Evolutionary conservation across 2,329 filamentous ascomycete genomes (phyloP), one percentile per base, ranked within the genome.

Genomic region (Cordyceps cicadae): DNA sequence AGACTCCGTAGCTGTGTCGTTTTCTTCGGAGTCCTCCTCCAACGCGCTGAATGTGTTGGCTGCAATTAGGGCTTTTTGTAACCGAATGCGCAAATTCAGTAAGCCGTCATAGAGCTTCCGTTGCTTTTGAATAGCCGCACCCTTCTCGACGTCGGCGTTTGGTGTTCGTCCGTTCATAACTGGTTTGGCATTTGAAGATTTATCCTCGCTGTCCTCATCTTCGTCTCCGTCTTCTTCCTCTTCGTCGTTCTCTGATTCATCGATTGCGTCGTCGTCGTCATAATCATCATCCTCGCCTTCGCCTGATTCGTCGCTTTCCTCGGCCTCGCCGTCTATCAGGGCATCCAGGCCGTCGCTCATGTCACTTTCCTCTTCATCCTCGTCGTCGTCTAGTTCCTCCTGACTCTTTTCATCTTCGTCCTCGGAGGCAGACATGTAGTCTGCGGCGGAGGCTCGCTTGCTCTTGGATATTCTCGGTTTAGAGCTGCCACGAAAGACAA

Each of bases 51-150:
- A 79, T 1, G 91, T 88, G 72, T 97, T 97, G 29, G 87, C 84
- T 0, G 89, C 87, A 17, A 94, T 83, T 15, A 99, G 76, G 1
- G 90, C 91, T 73, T 97, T 97, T 72, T 99, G 95, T 19, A 99
- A 77, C 63, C 93, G 89, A 69, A 99, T 97, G 21, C 94, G 87
- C 15, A 92, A 83, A 74, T 96, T 96, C 37, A 99, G 81, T 0
- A 97, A 83, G 0, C 89, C 85, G 67, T 97, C 93, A 69, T 96
- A 99, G 0, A 87, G 85, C 63, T 87, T 87, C 56, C 92, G 86
- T 75, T 99, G 94, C 61, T 86, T 80, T 67, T 92, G 93, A 43
- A 99, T 90, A 0, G 93, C 93, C 59, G 83, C 76, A 14, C 94
- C 94, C 74, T 97, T 97, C 48, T 87, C 84, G 5, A 88, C 85